Evolutionary conservation across 2,329 filamentous ascomycete genomes (phyloP), one percentile per base, ranked within the genome.

Genomic region (Colletotrichum orbiculare): DNA sequence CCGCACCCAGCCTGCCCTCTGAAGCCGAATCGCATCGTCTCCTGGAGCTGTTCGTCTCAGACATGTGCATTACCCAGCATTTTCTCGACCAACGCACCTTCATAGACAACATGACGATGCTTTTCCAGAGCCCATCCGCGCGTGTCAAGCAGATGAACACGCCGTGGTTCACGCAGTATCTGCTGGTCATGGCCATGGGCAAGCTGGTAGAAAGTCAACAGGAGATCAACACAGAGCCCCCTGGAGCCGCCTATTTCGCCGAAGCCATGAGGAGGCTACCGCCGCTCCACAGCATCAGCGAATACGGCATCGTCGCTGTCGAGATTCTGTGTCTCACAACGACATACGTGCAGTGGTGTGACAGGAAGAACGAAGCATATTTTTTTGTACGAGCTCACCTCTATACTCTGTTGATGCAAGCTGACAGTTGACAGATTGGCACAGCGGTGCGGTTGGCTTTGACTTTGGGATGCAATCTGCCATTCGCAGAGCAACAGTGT

Each of bases 101-200:
- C 46, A 64, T 67, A 1, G 72, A 74, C 39, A 67, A 68, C 5
- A 45, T 74, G 47, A 69, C 69, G 10, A 48, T 72, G 11, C 46
- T 74, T 2, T 74, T 71, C n/a, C 66, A 70, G 47, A 71, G 57
- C 4, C 71, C 72, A 8, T 52, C 63, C 8, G 56, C 63, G 6
- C 59, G 63, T 3, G 53, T 62, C 1, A 67, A 68, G 9, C 70
- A 72, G 60, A 58, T 69, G 47, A 67, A 67, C 9, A 69, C 69
- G 0, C 63, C 63, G 2, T 75, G 72, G 72, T 75, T 72, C 41
- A 71, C 66, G 0, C 66, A 73, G 33, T 75, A 74, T 46, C 50
- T 75, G 1, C 45, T 75, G 13, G 71, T 75, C 4, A 73, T 75
- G 71, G 72, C 73, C 6, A 71, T 75, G 50, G 73, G 69, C 2